These are phyloP conservation scores for Cucurbita moschata DNA, from an alignment of 306 rosid genomes.

Conservation along the genomic window DNA sequence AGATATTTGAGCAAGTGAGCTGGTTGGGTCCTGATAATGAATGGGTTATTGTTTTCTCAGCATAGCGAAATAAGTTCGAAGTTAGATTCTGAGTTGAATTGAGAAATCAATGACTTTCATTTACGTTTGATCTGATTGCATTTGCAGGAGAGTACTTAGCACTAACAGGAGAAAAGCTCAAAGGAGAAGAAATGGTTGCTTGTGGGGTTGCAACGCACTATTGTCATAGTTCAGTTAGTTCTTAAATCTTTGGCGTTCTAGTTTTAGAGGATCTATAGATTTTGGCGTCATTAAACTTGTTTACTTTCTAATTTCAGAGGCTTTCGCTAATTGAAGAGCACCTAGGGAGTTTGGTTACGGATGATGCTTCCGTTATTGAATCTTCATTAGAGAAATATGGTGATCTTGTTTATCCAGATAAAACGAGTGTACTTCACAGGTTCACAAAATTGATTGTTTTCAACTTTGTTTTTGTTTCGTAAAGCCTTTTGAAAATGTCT, in stretches of 20 bases:
- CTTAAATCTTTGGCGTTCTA: not conserved
- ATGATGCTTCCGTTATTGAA: conserved; percentile 79
- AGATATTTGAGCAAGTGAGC: not conserved
- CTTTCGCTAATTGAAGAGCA: conserved; percentile 72
- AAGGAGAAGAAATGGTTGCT: conserved; percentile 65
- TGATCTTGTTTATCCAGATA: conserved; percentile 43
- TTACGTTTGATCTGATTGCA: not conserved
- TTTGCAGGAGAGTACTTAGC: conserved; percentile 83
- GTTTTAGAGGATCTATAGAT: not conserved
- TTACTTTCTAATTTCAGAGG: conserved; percentile 34
- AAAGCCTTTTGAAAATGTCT: not conserved
- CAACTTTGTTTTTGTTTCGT: not conserved
- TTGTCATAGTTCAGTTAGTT: conserved; percentile 49
- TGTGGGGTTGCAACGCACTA: conserved; percentile 94
- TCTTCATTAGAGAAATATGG: conserved; percentile 58
- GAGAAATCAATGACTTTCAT: not conserved
- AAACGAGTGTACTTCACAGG: conserved; percentile 50
- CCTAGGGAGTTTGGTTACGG: conserved; percentile 59
- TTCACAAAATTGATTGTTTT: conserved; percentile 10
- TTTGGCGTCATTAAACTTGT: conserved; percentile 2
- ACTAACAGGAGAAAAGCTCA: conserved; percentile 71
- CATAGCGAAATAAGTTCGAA: not conserved
- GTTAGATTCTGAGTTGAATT: not conserved
- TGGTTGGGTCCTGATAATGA: not conserved
- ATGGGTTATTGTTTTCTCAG: not conserved